A percentile compares a stretch with the other conserved stretches of the same genome.
Conservation (phyloP, 768 basidiomycete genomes). For the Asterophora lycoperdoides region DNA sequence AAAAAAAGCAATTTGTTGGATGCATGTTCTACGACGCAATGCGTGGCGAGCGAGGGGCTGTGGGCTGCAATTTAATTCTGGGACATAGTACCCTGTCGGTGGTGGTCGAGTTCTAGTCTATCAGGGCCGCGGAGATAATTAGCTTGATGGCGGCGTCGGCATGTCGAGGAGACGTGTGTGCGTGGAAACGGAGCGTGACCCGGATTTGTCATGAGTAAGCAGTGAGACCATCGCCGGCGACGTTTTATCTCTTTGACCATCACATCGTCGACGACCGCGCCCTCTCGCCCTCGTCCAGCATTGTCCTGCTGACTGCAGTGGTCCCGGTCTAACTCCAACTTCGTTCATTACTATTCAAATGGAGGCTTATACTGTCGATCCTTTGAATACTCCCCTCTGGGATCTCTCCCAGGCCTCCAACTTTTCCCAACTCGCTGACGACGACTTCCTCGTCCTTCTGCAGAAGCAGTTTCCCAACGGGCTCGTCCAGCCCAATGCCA, state of each 20-base stretch:
- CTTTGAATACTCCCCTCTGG: constrained; percentile 47
- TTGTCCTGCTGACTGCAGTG: constrained; percentile 3
- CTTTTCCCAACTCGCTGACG: constrained; percentile 65
- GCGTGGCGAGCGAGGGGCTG: too few species aligned
- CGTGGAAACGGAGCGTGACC: constrained; percentile 14
- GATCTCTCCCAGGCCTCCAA: constrained; percentile 55
- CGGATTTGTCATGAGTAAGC: constrained; percentile 18
- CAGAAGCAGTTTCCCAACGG: constrained; percentile 64
- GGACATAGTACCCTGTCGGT: too few species aligned
- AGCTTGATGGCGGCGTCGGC: not conserved
- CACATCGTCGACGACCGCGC: constrained; percentile 2
- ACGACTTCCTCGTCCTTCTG: constrained; percentile 72
- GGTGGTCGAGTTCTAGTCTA: too few species aligned
- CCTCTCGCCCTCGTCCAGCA: not conserved
- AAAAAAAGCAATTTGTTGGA: too few species aligned
- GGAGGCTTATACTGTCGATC: constrained; percentile 45
- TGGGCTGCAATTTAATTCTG: too few species aligned
- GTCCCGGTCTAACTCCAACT: not conserved
- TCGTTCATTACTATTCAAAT: constrained; percentile 26
- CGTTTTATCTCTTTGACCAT: constrained; percentile 16
- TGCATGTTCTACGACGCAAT: too few species aligned
- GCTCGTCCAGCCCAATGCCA: constrained; percentile 11
- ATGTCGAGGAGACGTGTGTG: not conserved
- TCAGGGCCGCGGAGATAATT: constrained; percentile 5
- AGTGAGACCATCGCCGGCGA: constrained; percentile 11